Evolutionary conservation across 306 rosid species (phyloP).

Genomic region (Fragaria vesca): DNA sequence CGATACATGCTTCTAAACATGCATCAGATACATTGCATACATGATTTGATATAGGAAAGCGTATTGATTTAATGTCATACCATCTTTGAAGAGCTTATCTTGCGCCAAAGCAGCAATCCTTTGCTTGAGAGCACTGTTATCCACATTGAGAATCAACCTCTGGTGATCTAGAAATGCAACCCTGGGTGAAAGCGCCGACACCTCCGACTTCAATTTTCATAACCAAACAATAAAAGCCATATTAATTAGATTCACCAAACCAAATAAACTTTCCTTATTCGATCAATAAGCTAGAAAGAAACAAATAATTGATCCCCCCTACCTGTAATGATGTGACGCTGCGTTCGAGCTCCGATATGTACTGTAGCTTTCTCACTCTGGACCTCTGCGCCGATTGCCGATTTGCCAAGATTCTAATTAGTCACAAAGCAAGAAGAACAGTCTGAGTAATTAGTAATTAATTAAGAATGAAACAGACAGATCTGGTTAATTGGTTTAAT

Average conservation of each 20-base stretch:
- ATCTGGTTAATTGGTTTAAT: neutral
- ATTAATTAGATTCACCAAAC: neutral
- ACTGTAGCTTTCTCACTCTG: slow-evolving; percentile 86
- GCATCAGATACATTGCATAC: neutral
- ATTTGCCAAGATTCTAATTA: slow-evolving; percentile 72
- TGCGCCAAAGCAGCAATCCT: slow-evolving; percentile 97
- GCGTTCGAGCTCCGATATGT: slow-evolving; percentile 87
- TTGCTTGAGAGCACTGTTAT: slow-evolving; percentile 89
- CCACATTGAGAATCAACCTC: slow-evolving; percentile 86
- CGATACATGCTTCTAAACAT: too few relatives aligned
- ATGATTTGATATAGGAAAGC: too few relatives aligned
- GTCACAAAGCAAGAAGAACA: neutral
- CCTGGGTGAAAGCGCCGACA: slow-evolving; percentile 87
- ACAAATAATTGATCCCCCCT: neutral
- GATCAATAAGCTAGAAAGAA: neutral
- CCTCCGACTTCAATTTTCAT: slow-evolving; percentile 65
- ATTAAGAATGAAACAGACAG: neutral
- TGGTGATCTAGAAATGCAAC: slow-evolving; percentile 97
- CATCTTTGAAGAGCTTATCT: slow-evolving; percentile 95
- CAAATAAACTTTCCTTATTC: neutral
- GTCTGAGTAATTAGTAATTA: neutral
- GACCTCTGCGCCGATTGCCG: slow-evolving; percentile 96
- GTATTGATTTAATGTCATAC: slow-evolving; percentile 30
- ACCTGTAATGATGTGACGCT: slow-evolving; percentile 92
- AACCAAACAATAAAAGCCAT: neutral